Conservation (phyloP, 768 basidiomycete genomes). For the Agaricus blazei region DNA sequence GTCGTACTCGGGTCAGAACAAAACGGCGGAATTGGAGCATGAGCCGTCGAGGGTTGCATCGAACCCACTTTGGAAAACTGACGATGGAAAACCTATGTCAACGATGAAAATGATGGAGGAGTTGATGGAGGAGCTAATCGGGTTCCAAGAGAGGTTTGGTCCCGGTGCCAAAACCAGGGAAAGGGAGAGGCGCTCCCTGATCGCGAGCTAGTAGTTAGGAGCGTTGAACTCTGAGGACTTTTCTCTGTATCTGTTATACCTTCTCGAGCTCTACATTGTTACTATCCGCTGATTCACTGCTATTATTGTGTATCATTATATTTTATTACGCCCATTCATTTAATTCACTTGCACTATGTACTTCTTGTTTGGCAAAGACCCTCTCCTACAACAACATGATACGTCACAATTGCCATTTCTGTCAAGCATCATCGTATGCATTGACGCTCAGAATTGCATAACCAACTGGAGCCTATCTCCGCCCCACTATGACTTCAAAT, state of each 20-base stretch:
- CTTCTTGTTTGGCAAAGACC: constrained; percentile 1
- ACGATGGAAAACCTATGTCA: constrained; percentile 12
- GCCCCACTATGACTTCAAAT: constrained; percentile 3
- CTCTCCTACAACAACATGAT: not conserved
- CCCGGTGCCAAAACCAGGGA: constrained; percentile 46
- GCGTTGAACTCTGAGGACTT: not conserved
- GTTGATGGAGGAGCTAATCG: constrained; percentile 83
- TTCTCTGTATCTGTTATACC: not conserved
- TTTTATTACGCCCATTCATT: constrained; percentile 3
- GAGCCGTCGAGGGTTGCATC: not conserved
- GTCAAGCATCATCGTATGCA: not conserved
- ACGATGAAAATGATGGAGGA: constrained; percentile 89
- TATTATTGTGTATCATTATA: constrained; percentile 11
- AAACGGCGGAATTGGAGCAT: constrained; percentile 11
- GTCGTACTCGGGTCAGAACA: constrained; percentile 9
- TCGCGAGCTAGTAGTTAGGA: constrained; percentile 10
- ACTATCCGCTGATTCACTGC: constrained; percentile 2
- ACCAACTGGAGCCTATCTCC: not conserved
- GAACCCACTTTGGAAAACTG: constrained; percentile 4
- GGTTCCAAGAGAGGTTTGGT: constrained; percentile 84
- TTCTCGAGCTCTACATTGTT: constrained; percentile 3
- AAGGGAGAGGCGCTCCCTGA: constrained; percentile 41
- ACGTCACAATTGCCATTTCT: not conserved
- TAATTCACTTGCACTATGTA: constrained; percentile 4
- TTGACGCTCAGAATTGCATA: not conserved